Percentiles rank a stretch among this genome's conserved stretches.
phyloP scores from a whole-genome alignment of 768 basidiomycete genomes.

The Leccinellum luteum region DNA sequence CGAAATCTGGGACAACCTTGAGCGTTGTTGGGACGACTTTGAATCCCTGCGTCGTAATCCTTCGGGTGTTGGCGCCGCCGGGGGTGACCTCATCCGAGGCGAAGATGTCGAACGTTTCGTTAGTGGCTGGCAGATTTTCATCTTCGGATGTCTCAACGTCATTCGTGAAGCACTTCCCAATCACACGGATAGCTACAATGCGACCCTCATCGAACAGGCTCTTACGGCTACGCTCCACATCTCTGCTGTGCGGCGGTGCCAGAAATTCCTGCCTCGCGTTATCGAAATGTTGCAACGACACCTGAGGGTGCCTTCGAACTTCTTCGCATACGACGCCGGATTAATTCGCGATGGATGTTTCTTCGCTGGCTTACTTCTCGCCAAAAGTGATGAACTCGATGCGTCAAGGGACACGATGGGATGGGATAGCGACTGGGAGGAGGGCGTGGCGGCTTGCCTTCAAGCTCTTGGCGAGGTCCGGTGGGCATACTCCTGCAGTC shows the following conservation, averaged over 20 bases:
- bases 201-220: conserved; percentile 45
- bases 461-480: conserved; percentile 77
- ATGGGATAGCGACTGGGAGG: conserved; percentile 32
- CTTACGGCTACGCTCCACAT: conserved; percentile 45
- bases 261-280: conserved; percentile 47
- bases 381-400: conserved; percentile 45
- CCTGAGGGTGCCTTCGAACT: conserved; percentile 38
- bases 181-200: conserved; percentile 44
- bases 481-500: conserved; percentile 76
- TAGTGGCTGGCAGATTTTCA: conserved; percentile 88
- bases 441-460: conserved; percentile 51
- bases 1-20: conserved; percentile 83
- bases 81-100: conserved; percentile 34
- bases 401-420: conserved; percentile 15
- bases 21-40: conserved; percentile 82
- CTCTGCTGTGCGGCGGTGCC: conserved; percentile 48
- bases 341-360: conserved; percentile 88
- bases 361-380: conserved; percentile 78
- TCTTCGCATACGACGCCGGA: conserved; percentile 85
- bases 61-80: conserved; percentile 40
- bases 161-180: conserved; percentile 69
- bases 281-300: conserved; percentile 52
- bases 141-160: conserved; percentile 89
- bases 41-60: conserved; percentile 55
- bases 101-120: conserved; percentile 68